Evolutionary conservation across 306 rosid genomes (phyloP).

Genomic region (Cicer bijugum): DNA sequence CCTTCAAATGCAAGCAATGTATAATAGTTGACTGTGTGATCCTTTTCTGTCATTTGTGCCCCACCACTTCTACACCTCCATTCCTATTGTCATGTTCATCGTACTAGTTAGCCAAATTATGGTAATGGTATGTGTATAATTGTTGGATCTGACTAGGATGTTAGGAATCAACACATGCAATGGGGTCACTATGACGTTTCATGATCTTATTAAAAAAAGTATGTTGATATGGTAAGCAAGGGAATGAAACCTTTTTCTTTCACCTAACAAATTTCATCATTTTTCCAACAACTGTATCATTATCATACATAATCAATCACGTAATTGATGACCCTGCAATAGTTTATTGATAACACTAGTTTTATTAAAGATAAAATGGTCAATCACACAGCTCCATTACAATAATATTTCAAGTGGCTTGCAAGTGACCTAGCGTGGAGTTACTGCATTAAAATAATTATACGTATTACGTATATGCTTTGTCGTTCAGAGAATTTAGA

Average conservation of each 20-base stretch:
- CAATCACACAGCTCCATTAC: conserved; percentile 34
- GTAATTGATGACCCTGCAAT: conserved; percentile 15
- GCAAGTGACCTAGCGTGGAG: conserved; percentile 27
- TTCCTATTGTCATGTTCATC: conserved; percentile 43
- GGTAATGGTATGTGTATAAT: conserved; percentile 32
- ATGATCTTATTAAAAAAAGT: conserved; percentile 40
- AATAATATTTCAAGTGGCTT: conserved; percentile 30
- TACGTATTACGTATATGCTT: not conserved
- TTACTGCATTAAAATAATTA: conserved; percentile 23
- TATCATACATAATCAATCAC: conserved; percentile 14
- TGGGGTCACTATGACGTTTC: conserved; percentile 44
- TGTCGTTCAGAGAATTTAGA: not conserved
- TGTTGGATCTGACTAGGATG: conserved; percentile 72
- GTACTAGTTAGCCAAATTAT: conserved; percentile 34
- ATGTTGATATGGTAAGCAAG: conserved; percentile 36
- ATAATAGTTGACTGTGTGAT: conserved; percentile 39
- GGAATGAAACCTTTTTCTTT: conserved; percentile 34
- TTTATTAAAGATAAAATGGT: conserved; percentile 36
- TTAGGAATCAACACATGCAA: conserved; percentile 50
- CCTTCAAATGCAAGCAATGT: conserved; percentile 36
- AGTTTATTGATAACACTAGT: conserved; percentile 10
- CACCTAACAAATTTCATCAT: conserved; percentile 43
- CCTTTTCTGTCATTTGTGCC: conserved; percentile 13
- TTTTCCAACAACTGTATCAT: conserved; percentile 26
- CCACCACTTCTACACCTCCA: conserved; percentile 34